Conservation (phyloP, 2,329 filamentous ascomycete genomes). For the Aspergillus viridinutans region DNA sequence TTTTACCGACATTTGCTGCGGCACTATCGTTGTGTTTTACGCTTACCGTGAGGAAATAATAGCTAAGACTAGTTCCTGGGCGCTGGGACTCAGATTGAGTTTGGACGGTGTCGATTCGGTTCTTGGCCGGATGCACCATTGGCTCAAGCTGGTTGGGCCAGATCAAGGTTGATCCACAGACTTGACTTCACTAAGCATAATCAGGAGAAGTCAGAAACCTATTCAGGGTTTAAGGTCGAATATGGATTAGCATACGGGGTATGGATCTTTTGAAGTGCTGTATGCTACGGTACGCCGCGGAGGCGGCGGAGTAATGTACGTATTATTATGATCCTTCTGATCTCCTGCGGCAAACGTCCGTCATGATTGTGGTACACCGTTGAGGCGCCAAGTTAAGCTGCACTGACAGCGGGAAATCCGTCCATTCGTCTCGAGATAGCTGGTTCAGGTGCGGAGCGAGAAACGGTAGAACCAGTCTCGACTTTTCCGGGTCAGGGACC, state of each 20-base stretch:
- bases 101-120: background rate
- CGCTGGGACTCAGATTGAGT: background rate
- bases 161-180: background rate
- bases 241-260: background rate
- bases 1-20: background rate
- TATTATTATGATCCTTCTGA: background rate
- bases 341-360: background rate
- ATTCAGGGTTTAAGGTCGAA: too few relatives aligned
- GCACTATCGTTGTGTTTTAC: background rate
- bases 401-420: background rate
- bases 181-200: background rate
- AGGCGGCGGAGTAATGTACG: background rate
- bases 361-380: background rate
- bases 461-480: background rate
- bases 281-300: background rate
- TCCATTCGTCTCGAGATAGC: background rate
- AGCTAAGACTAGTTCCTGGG: background rate
- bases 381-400: background rate
- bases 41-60: background rate
- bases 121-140: background rate
- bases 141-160: background rate
- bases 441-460: background rate
- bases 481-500: background rate
- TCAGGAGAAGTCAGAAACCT: background rate
- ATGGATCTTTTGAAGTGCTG: background rate